Evolutionary conservation across 208 protist species (phyloP).

Genomic region (Spongospora subterranea): DNA sequence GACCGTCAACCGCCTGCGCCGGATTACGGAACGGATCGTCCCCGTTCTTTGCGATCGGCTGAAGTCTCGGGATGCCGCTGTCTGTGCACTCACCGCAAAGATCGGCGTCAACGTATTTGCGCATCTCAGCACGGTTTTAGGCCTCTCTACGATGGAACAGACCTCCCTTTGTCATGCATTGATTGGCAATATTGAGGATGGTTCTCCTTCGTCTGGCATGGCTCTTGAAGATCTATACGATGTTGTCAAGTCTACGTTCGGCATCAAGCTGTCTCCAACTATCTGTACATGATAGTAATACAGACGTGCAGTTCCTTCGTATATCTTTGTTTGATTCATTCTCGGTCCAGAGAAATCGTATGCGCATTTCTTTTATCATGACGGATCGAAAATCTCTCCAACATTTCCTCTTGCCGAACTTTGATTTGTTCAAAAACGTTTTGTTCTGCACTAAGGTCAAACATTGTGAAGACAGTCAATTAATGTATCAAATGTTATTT

Average conservation of each 20-base stretch:
- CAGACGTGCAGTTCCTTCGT: too few relatives aligned
- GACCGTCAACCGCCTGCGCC: not conserved
- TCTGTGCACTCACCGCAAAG: not conserved
- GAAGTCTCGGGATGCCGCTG: not conserved
- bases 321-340: too few relatives aligned
- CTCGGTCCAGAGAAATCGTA: too few relatives aligned
- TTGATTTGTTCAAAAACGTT: too few relatives aligned
- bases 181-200: not conserved
- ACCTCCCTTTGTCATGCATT: not conserved
- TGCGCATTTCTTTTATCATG: too few relatives aligned
- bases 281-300: not conserved
- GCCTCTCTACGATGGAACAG: not conserved
- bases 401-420: too few relatives aligned
- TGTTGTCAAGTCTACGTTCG: not conserved
- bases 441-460: too few relatives aligned
- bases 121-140: not conserved
- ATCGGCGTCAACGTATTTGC: not conserved
- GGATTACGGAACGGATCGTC: not conserved
- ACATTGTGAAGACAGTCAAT: too few relatives aligned
- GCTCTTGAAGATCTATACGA: not conserved
- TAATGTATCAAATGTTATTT: too few relatives aligned
- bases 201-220: not conserved
- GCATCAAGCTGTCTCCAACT: not conserved
- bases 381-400: too few relatives aligned
- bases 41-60: not conserved